phyloP scores from a whole-genome alignment of 805 yeast genomes.

The Komagataella ulmi region DNA sequence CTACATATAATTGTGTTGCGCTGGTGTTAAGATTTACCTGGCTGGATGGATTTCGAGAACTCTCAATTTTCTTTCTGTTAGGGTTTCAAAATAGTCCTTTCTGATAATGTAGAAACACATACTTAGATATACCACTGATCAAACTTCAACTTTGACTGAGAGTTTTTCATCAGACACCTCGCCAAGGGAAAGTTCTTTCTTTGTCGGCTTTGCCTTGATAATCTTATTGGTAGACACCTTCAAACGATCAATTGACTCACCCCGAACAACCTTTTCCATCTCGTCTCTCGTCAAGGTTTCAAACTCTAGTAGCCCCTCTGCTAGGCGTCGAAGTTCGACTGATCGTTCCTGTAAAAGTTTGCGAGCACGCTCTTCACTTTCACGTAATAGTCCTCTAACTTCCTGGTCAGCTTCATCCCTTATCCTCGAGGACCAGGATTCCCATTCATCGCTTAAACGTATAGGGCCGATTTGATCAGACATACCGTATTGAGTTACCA shows the following conservation, averaged over 20 bases:
- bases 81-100: background rate
- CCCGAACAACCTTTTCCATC: conserved; percentile 74
- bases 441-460: conserved; percentile 82
- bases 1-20: background rate
- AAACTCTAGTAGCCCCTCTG: conserved; percentile 87
- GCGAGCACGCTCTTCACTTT: conserved; percentile 73
- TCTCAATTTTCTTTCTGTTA: background rate
- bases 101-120: background rate
- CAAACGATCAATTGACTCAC: conserved; percentile 59
- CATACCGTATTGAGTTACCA: conserved; percentile 98
- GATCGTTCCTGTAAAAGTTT: conserved; percentile 44
- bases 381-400: conserved; percentile 61
- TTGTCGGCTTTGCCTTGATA: conserved; percentile 23
- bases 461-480: conserved; percentile 89
- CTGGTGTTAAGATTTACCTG: background rate
- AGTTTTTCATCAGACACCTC: background rate
- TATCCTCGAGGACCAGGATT: conserved; percentile 82
- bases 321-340: conserved; percentile 71
- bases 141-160: background rate
- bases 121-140: background rate
- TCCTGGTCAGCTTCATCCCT: conserved; percentile 89
- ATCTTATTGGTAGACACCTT: conserved; percentile 68
- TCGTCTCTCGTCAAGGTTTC: conserved; percentile 90
- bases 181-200: background rate
- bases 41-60: background rate